phyloP scores from a whole-genome alignment of 2,329 filamentous ascomycete species.

The Rhynchosporium secalis region DNA sequence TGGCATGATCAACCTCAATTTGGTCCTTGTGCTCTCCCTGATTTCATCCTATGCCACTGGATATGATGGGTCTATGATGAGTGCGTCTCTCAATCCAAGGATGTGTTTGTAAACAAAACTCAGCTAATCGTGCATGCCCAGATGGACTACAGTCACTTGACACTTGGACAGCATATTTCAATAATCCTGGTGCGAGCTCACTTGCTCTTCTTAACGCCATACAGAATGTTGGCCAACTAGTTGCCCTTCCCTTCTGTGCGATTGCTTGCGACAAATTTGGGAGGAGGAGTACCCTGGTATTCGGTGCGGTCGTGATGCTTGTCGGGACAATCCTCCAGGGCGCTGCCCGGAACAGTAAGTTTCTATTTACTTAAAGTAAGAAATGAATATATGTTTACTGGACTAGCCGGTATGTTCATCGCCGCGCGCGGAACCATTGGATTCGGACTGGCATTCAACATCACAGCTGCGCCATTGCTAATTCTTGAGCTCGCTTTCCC shows the following conservation, averaged over 20 bases:
- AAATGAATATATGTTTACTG: not conserved
- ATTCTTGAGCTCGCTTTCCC: constrained; percentile 42
- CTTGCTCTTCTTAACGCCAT: constrained; percentile 32
- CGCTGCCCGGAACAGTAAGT: constrained; percentile 28
- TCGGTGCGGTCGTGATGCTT: constrained; percentile 28
- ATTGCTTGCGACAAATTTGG: constrained; percentile 31
- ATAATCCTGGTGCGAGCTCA: constrained; percentile 35
- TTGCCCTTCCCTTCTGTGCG: constrained; percentile 30
- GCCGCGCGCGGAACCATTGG: constrained; percentile 40
- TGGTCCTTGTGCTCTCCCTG: constrained; percentile 30
- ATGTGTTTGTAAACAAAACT: not conserved
- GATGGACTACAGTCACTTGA: constrained; percentile 47
- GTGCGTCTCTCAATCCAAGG: constrained; percentile 4
- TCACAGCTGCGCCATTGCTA: constrained; percentile 40
- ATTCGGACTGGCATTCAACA: constrained; percentile 38
- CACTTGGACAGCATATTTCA: constrained; percentile 46
- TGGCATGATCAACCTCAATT: constrained; percentile 33
- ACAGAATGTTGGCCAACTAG: constrained; percentile 36
- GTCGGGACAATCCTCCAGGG: constrained; percentile 25
- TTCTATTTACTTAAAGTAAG: not conserved
- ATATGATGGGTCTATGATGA: constrained; percentile 33
- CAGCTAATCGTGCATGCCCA: not conserved
- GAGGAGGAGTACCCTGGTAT: constrained; percentile 20
- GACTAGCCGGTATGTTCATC: constrained; percentile 38
- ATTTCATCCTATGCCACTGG: constrained; percentile 36